These are phyloP conservation scores for Chrysosporium queenslandicum DNA, from an alignment of 2,329 filamentous ascomycete species.

Conservation along the genomic window DNA sequence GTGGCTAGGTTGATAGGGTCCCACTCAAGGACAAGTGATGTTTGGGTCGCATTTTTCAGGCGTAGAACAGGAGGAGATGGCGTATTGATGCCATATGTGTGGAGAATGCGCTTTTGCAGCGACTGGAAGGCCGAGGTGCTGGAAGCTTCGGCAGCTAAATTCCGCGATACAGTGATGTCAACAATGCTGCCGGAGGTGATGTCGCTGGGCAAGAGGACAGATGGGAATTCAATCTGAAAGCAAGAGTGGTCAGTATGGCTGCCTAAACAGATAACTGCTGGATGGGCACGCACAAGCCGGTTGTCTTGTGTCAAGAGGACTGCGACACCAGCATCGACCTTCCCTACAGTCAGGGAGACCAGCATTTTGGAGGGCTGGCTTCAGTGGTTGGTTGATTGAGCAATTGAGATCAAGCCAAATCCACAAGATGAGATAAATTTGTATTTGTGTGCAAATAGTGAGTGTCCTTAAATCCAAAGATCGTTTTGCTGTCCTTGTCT, in stretches of 20 bases:
- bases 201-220: slow-evolving; percentile 87
- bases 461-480: neutral
- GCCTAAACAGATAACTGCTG: neutral
- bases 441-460: neutral
- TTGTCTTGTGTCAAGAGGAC: slow-evolving; percentile 96
- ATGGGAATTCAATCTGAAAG: slow-evolving; percentile 88
- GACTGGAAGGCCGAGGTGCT: slow-evolving; percentile 66
- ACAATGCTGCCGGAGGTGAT: slow-evolving; percentile 96
- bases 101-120: slow-evolving; percentile 82
- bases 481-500: neutral
- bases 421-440: neutral
- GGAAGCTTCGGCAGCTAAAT: slow-evolving; percentile 64
- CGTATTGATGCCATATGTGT: slow-evolving; percentile 70
- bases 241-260: no score
- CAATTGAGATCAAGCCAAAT: no score
- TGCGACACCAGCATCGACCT: slow-evolving; percentile 96
- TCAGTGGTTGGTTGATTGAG: no score
- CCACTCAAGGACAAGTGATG: slow-evolving; percentile 97
- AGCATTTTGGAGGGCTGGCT: no score
- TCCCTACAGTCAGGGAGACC: slow-evolving; percentile 95
- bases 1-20: slow-evolving; percentile 89
- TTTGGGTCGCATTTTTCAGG: slow-evolving; percentile 95
- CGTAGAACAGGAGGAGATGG: slow-evolving; percentile 70
- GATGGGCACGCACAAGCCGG: slow-evolving; percentile 59
- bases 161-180: slow-evolving; percentile 90